Conservation (phyloP, 805 yeast genomes). For the Sugiyamaella qingdaonensis region DNA sequence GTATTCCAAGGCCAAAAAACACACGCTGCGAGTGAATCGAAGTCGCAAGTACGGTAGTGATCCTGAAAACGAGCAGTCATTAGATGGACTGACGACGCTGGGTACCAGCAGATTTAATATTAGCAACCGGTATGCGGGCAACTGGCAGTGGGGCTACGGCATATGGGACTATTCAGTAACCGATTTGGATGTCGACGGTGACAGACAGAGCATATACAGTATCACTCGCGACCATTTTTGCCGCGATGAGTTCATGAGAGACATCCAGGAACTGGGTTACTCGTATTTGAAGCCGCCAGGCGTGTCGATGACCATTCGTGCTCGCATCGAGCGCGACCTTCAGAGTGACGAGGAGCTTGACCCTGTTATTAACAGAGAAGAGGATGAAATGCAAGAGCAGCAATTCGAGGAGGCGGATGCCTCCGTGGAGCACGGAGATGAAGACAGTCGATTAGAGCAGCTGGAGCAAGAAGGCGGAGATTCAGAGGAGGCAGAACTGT, state of each 20-base stretch:
- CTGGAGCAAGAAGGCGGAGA: background rate
- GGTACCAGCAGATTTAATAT: slow-evolving; percentile 8
- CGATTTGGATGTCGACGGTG: background rate
- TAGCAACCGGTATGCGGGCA: slow-evolving; percentile 1
- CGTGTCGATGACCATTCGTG: slow-evolving; percentile 47
- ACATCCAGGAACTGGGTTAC: slow-evolving; percentile 45
- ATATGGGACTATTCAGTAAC: slow-evolving; percentile 2
- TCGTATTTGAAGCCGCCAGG: slow-evolving; percentile 56
- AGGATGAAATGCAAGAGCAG: slow-evolving; percentile 11
- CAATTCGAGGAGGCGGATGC: background rate
- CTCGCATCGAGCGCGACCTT: slow-evolving; percentile 28
- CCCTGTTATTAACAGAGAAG: slow-evolving; percentile 2
- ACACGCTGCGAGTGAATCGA: background rate
- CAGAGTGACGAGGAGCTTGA: slow-evolving; percentile 17
- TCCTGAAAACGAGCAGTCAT: background rate
- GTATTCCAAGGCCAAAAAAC: background rate
- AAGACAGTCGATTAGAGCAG: background rate
- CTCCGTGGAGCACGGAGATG: background rate
- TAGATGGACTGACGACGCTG: slow-evolving; percentile 4
- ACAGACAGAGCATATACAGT: background rate
- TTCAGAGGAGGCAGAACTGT: background rate
- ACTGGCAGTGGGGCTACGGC: slow-evolving; percentile 13
- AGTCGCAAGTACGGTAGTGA: background rate
- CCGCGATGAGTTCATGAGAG: slow-evolving; percentile 16
- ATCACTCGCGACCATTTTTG: slow-evolving; percentile 14